Conservation (phyloP, 805 yeast genomes). For the Komagataella populi region DNA sequence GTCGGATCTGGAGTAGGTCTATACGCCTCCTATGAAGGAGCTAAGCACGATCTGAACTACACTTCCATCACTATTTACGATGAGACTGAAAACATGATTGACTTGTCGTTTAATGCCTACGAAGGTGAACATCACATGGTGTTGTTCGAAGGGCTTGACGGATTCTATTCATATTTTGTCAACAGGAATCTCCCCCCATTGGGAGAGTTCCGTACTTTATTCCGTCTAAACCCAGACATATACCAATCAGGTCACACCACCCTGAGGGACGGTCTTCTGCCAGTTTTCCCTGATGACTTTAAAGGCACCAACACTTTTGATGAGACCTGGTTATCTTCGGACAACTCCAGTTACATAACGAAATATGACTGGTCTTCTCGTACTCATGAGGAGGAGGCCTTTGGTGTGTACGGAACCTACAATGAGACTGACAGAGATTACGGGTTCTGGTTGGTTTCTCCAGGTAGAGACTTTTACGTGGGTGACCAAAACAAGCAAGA, state of each 20-base stretch:
- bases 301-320: neutral
- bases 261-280: neutral
- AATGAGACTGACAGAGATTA: neutral
- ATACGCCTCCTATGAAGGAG: neutral
- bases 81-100: neutral
- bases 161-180: neutral
- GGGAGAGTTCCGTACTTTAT: neutral
- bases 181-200: neutral
- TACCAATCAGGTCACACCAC: neutral
- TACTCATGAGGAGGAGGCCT: neutral
- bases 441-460: neutral
- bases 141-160: neutral
- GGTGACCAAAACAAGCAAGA: neutral
- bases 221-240: neutral
- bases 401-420: neutral
- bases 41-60: neutral
- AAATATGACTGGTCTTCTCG: neutral
- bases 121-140: neutral
- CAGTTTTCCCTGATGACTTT: neutral
- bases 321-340: neutral
- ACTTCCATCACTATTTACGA: neutral
- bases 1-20: neutral
- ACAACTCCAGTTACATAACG: neutral
- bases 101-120: neutral
- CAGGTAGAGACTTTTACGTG: neutral